A percentile compares a stretch with the other conserved stretches of the same genome.
These are phyloP conservation scores for Hanseniaspora meyeri DNA, from an alignment of 805 yeast genomes.

Conservation along the genomic window DNA sequence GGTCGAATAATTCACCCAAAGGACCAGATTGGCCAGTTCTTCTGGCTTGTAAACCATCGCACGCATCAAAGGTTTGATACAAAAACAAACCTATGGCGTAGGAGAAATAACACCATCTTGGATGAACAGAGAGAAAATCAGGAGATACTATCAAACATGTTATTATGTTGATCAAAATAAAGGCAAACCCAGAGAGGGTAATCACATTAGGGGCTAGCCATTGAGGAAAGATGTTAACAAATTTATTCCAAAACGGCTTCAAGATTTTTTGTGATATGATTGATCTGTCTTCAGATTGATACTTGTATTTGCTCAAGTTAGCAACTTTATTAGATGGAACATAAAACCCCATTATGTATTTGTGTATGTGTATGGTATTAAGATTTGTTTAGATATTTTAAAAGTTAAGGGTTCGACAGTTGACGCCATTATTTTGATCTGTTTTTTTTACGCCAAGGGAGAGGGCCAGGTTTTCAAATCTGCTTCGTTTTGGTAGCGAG, in stretches of 20 bases:
- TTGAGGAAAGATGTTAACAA: conserved; percentile 63
- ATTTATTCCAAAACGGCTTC: conserved; percentile 69
- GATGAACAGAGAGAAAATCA: conserved; percentile 42
- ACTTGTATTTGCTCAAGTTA: conserved; percentile 44
- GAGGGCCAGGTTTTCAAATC: no score
- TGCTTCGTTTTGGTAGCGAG: background rate
- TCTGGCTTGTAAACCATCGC: conserved; percentile 93
- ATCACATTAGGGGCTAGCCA: conserved; percentile 91
- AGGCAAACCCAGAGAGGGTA: conserved; percentile 66
- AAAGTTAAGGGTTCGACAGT: no score
- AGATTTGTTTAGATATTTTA: no score
- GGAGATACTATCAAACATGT: conserved; percentile 68
- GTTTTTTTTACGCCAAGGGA: no score
- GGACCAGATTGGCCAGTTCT: conserved; percentile 93
- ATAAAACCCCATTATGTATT: conserved; percentile 46
- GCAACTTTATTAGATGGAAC: conserved; percentile 41
- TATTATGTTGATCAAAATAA: conserved; percentile 50
- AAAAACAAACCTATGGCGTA: conserved; percentile 75
- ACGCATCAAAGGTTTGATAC: conserved; percentile 92
- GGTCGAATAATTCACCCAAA: conserved; percentile 87
- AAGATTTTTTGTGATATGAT: conserved; percentile 59
- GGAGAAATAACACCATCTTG: conserved; percentile 63
- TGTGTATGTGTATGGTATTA: background rate
- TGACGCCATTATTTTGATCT: no score
- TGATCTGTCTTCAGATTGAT: conserved; percentile 72